Base-by-base conservation (phyloP, 2,329 filamentous ascomycete genomes). In the Ceratocystis diversiconidia region DNA sequence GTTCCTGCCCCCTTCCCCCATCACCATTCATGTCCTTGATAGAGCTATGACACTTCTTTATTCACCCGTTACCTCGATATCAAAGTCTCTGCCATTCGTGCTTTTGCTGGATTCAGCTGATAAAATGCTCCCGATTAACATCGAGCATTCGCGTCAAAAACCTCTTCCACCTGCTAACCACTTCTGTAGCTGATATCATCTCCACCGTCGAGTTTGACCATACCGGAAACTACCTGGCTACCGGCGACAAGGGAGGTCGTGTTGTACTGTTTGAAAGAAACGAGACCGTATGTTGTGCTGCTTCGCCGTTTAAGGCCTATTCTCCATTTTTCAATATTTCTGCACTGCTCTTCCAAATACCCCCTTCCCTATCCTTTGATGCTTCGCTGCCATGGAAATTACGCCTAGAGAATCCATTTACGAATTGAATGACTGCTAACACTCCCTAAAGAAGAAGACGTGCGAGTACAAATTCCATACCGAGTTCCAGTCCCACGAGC, bases 381-480 rank as follows among this genome's bases (percentile, higher is more conserved):
- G 19, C 19, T 41, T 41, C 3, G 36, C 36, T 41, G 36, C 36
- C 36, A 41, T 41, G 10, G 10, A 15, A 41, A 41, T 41, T 5
- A 41, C 36, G 10, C 36, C 36, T 41, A 3, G 36, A 52, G 15
- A 8, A 10, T 19, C n/a, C 22, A 5, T 6, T 25, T 22, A 19
- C 46, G 22, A 25, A 50, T n/a, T 50, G 17, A 10, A 19, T 59
- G 22, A 22, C 48, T 61, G 43, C 76, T 79, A 72, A 80, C 71
- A 61, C 59, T 57, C 46, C 55, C 61, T 52, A 68, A 73, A 96
- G 92, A 97, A 99, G 86, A 99, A 97, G 85, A 97, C 94, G 62
- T 99, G 94, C 84, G 94, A 99, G 78, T 99, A 99, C 83, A 99
- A 97, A 77, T 99, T 99, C 76, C 94, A 99, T 77, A 99, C 94